Conservation (phyloP, 495 filamentous ascomycete species). For the Penicillium turbatum region DNA sequence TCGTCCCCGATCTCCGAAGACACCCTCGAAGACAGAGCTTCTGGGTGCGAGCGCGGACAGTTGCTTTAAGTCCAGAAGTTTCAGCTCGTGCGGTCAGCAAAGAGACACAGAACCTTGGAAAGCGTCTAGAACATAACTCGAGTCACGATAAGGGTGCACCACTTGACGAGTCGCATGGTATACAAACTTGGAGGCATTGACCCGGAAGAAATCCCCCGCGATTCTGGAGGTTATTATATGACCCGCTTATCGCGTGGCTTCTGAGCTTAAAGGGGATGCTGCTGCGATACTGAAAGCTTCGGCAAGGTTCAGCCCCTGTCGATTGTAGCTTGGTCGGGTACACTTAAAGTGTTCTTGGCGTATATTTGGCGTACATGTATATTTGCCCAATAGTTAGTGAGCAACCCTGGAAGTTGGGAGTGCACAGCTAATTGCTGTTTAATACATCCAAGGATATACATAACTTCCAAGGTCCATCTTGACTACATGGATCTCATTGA, state of each 20-base stretch:
- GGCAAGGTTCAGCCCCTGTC: neutral
- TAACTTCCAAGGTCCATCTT: too few species aligned
- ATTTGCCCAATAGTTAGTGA: too few species aligned
- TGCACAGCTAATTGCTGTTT: too few species aligned
- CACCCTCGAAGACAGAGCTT: neutral
- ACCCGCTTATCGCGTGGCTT: constrained; percentile 8
- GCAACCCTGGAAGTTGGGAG: too few species aligned
- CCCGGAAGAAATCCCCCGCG: neutral
- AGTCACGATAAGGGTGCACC: constrained; percentile 1
- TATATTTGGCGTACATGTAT: too few species aligned
- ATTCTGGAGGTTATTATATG: constrained; percentile 1
- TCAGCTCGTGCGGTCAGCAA: constrained; percentile 13
- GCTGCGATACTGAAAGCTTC: neutral
- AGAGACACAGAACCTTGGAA: constrained; percentile 4
- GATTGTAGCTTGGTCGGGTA: too few species aligned
- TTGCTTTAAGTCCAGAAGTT: neutral
- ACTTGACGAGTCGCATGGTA: neutral
- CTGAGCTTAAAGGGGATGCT: constrained; percentile 6
- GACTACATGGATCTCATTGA: too few species aligned
- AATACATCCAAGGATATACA: too few species aligned
- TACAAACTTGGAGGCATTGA: neutral
- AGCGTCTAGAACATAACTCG: neutral
- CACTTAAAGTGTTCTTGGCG: too few species aligned
- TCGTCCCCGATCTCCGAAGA: too few species aligned
- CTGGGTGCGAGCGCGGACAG: neutral